Conservation (phyloP, 176 grass and related monocot species). For the Oryza officinalis region DNA sequence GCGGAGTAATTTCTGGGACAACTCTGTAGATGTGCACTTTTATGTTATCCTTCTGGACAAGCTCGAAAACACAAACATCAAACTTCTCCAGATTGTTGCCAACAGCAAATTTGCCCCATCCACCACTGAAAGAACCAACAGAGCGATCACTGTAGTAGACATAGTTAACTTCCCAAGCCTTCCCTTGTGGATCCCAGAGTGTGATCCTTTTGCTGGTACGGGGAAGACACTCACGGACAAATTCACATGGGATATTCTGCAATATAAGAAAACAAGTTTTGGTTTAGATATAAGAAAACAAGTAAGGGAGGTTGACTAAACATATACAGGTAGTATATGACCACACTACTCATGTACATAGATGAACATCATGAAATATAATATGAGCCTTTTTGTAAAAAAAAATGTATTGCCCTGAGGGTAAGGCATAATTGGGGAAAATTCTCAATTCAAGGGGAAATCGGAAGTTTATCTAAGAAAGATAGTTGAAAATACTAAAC, state of each 20-base stretch:
- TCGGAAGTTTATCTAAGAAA: background rate
- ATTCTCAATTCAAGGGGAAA: background rate
- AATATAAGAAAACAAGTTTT: conserved; percentile 20
- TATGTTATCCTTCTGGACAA: conserved; percentile 63
- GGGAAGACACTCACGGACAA: conserved; percentile 60
- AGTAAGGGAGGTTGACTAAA: background rate
- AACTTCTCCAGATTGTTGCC: conserved; percentile 79
- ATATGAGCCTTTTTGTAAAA: background rate
- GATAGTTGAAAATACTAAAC: background rate
- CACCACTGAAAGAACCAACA: conserved; percentile 61
- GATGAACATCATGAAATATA: background rate
- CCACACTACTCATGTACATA: background rate
- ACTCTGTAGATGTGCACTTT: conserved; percentile 90
- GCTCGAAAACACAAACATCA: conserved; percentile 85
- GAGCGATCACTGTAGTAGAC: conserved; percentile 41
- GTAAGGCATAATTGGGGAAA: background rate
- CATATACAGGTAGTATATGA: background rate
- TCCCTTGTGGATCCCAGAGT: conserved; percentile 72
- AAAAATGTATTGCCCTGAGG: background rate
- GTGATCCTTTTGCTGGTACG: conserved; percentile 52
- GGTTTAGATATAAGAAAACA: too few relatives aligned
- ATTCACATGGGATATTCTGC: conserved; percentile 58
- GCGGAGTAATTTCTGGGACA: conserved; percentile 56
- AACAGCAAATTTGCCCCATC: conserved; percentile 69
- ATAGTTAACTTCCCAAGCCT: conserved; percentile 69